Conservation (phyloP, 1,284 basidiomycete genomes). For the Cerrena zonata region DNA sequence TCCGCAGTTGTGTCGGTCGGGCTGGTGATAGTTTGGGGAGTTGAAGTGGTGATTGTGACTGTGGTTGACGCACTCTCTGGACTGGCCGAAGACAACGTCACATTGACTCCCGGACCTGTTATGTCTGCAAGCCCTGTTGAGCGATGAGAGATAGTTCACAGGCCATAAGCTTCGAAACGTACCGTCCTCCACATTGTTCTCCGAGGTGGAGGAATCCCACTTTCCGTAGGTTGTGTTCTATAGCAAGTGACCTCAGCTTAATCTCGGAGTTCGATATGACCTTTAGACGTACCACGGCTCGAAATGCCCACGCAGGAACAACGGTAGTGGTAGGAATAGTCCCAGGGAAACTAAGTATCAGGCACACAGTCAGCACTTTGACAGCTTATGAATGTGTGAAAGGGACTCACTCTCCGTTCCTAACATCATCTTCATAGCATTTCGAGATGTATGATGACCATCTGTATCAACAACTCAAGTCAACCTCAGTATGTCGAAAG, state of each 20-base stretch:
- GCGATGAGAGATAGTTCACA: too few relatives aligned
- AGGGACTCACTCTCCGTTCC: not conserved
- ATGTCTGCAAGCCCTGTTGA: not conserved
- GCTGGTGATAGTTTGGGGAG: not conserved
- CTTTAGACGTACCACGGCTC: not conserved
- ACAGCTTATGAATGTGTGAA: not conserved
- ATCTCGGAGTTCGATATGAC: not conserved
- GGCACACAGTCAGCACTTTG: too few relatives aligned
- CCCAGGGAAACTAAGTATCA: not conserved
- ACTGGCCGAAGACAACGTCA: not conserved
- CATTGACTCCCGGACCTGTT: not conserved
- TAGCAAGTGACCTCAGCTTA: not conserved
- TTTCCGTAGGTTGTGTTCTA: not conserved
- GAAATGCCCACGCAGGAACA: conserved; percentile 3
- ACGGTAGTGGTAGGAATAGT: not conserved
- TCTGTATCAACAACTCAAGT: not conserved
- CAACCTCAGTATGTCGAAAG: not conserved
- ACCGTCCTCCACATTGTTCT: not conserved
- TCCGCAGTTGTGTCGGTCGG: not conserved
- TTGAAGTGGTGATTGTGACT: not conserved
- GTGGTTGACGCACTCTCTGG: not conserved
- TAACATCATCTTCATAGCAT: not conserved
- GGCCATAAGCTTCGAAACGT: too few relatives aligned
- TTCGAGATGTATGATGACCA: not conserved
- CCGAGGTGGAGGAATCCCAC: not conserved